Percentiles rank a stretch among this genome's conserved stretches.
Evolutionary conservation across 768 basidiomycete species (phyloP).

Genomic region (Mycena kentingensis): DNA sequence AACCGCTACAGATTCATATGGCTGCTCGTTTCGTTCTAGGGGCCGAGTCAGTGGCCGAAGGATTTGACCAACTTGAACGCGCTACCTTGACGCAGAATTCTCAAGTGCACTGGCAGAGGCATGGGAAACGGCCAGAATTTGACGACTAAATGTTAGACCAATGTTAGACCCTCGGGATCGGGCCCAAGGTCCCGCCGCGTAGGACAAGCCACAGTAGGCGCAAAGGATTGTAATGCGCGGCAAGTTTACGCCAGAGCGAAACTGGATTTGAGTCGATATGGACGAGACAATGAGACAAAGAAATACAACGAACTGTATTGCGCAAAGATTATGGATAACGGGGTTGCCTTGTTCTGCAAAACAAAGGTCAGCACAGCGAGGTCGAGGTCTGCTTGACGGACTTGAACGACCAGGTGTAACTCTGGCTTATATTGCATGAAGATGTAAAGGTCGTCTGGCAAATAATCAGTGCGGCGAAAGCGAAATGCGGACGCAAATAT

Average conservation of each 20-base stretch:
- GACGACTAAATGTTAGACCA: no score
- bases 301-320: conserved; percentile 52
- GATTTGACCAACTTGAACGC: no score
- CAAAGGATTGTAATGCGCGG: conserved; percentile 59
- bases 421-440: conserved; percentile 30
- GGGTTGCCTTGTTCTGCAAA: conserved; percentile 53
- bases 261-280: conserved; percentile 33
- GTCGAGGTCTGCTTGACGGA: no score
- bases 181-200: conserved; percentile 49
- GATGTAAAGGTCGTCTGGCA: conserved; percentile 37
- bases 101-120: no score
- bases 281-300: not conserved
- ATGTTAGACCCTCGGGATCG: conserved; percentile 49
- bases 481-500: conserved; percentile 10
- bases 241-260: conserved; percentile 50
- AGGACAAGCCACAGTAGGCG: conserved; percentile 52
- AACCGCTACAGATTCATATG: no score
- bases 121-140: no score
- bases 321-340: conserved; percentile 53
- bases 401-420: conserved; percentile 36
- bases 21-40: no score
- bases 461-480: not conserved
- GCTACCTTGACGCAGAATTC: no score
- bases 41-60: no score
- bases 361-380: not conserved